Base-by-base conservation (phyloP, 139 green algal species). In the Haematococcus lacustris region DNA sequence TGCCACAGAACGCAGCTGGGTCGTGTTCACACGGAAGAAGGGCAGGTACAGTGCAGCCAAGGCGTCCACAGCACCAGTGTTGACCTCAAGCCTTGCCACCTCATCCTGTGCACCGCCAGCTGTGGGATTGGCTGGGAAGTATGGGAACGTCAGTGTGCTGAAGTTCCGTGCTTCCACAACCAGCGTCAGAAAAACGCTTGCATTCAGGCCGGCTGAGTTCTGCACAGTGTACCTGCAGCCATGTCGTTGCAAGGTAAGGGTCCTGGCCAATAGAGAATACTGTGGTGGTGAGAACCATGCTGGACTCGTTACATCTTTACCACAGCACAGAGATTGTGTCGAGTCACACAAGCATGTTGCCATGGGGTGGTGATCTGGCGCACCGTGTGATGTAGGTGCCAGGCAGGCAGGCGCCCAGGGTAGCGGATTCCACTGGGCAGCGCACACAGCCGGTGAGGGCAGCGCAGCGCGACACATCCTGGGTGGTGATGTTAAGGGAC, bases 381-480 rank as follows among this genome's bases (percentile, higher is more conserved):
- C 34, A 68, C 62, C 62, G 7, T 40, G 34, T 68, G 33, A 41
- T 21, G 66, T 71, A 60, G n/a, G 28, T 60, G n/a, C 66, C 66
- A 25, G 66, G 66, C 40, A 71, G 66, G 66, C 66, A 71, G 26
- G 26, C 38, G 66, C 66, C 77, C 60, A 82, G 32, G 1, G 66
- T 76, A 23, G 70, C 67, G n/a, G n/a, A 17, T 47, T 51, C 41
- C 3, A 51, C 21, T 2, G 32, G 40, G 77, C 77, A 82, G 33
- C 50, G 40, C 26, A 82, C 7, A 38, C 77, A 82, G 1, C 43
- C 34, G 38, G 57, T 66, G 71, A 71, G 68, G 68, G 68, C 47
- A 39, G 67, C 23, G 71, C 77, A 82, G 13, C 32, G 23, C 4
- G 71, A 76, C 3, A 51, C 71, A 39, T 78, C 71, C 2, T 34